Percentiles rank a stretch among this genome's conserved stretches.
Evolutionary conservation across 2,329 filamentous ascomycete species (phyloP).

Genomic region (Cladosporium austrohemisphaericum): DNA sequence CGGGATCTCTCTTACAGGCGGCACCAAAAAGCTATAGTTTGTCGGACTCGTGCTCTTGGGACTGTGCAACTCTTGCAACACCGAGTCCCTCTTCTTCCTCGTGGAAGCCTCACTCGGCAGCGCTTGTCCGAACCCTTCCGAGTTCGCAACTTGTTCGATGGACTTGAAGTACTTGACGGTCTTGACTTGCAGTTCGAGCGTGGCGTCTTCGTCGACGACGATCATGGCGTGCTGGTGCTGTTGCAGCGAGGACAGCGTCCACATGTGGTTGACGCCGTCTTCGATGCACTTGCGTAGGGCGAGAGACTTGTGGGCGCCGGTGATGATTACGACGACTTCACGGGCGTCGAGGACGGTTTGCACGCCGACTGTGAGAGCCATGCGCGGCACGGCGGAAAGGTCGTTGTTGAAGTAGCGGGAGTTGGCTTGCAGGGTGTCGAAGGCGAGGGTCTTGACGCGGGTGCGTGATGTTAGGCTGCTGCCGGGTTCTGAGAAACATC

Average conservation of each 20-base stretch:
- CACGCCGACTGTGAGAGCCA: slow-evolving; percentile 81
- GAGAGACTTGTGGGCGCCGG: slow-evolving; percentile 74
- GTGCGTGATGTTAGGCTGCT: slow-evolving; percentile 74
- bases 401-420: slow-evolving; percentile 79
- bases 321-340: slow-evolving; percentile 79
- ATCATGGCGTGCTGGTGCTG: slow-evolving; percentile 78
- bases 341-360: slow-evolving; percentile 76
- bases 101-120: slow-evolving; percentile 34
- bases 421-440: slow-evolving; percentile 83
- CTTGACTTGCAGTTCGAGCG: slow-evolving; percentile 47
- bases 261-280: slow-evolving; percentile 83
- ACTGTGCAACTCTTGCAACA: slow-evolving; percentile 34
- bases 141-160: slow-evolving; percentile 45
- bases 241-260: slow-evolving; percentile 78
- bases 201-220: slow-evolving; percentile 72
- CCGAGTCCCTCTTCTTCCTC: slow-evolving; percentile 32
- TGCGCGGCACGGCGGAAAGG: slow-evolving; percentile 68
- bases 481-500: slow-evolving; percentile 73
- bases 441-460: slow-evolving; percentile 79
- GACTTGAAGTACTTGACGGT: slow-evolving; percentile 48
- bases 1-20: slow-evolving; percentile 22
- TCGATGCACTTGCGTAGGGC: slow-evolving; percentile 79
- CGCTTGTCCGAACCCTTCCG: slow-evolving; percentile 44
- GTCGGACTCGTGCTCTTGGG: slow-evolving; percentile 25
- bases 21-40: slow-evolving; percentile 21